Base-by-base conservation (phyloP, 441 rosid genomes). In the Kokia cookei region DNA sequence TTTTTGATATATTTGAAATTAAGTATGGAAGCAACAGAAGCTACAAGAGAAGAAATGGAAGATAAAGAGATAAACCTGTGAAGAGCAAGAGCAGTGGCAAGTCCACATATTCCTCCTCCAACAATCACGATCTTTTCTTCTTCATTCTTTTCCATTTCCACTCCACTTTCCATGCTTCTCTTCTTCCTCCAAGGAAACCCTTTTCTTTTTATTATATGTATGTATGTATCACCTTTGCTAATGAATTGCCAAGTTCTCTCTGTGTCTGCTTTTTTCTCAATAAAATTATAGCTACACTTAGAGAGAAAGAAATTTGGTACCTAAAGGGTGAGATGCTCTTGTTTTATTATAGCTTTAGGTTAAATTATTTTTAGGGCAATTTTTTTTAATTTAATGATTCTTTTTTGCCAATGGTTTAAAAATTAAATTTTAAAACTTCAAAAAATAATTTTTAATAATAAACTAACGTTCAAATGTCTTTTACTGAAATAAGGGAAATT, bases 81-180 rank as follows among this genome's bases (percentile, higher is more conserved):
- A 70, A 89, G 88, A 72, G 91, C 89, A 14, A 87, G 87, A 0
- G 91, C 89, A 4, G 87, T 82, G 15, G 90, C 88, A 24, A 89
- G 89, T 26, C 91, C 91, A 9, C 86, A 76, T 15, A 89, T 88
- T 22, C 90, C 91, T 12, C 87, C 91, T 15, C 94, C 91, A 0
- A 86, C 83, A 14, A 89, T 89, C 1, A 88, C 89, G 3, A 88
- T 79, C 48, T 81, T 6, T 32, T 82, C 76, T 50, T 82, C 84
- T 80, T 54, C 35, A n/a, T 6, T 3, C 60, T 8, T 27, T 48
- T 43, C 53, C 73, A 53, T 69, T 19, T 15, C 42, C 42, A 37
- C 9, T 37, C 35, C 35, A 3, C 35, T 29, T 29, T 29, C 37
- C 5, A 37, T 37, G 42, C 42, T 7, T 7, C 42, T n/a, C 3